A percentile compares a stretch with the other conserved stretches of the same genome.
Evolutionary conservation across 2,329 filamentous ascomycete species (phyloP).

Genomic region (Ceratocystis variospora): DNA sequence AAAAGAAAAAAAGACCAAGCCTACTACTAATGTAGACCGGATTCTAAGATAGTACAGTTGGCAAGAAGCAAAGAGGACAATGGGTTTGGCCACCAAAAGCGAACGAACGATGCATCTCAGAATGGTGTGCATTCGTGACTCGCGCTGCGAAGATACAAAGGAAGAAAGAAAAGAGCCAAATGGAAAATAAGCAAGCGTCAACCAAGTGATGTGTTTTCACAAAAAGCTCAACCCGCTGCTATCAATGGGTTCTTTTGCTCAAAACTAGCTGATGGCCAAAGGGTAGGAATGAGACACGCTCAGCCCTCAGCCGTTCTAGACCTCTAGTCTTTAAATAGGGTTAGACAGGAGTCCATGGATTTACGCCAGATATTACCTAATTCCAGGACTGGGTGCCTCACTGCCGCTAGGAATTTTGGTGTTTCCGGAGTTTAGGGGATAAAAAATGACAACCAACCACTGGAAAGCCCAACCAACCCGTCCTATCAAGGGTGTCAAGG

Average conservation of each 20-base stretch:
- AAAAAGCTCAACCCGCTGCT: too few relatives aligned
- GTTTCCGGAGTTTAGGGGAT: background rate
- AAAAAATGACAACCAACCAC: constrained; percentile 1
- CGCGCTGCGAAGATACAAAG: too few relatives aligned
- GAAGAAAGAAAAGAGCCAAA: too few relatives aligned
- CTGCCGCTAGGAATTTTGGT: background rate
- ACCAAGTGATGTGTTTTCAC: too few relatives aligned
- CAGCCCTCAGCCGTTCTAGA: background rate
- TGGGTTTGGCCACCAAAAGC: too few relatives aligned
- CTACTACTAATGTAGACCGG: background rate
- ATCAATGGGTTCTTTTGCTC: background rate
- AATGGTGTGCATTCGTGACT: too few relatives aligned
- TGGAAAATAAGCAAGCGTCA: too few relatives aligned
- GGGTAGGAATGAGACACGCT: too few relatives aligned
- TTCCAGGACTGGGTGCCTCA: background rate
- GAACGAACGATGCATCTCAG: too few relatives aligned
- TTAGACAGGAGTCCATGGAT: background rate
- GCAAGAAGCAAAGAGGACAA: too few relatives aligned
- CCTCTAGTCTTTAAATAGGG: background rate
- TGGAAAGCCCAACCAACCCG: background rate
- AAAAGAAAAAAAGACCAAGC: background rate
- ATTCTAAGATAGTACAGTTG: too few relatives aligned
- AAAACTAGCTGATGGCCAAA: background rate
- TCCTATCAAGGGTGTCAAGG: background rate
- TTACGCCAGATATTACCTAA: background rate